Percentiles rank a stretch among this genome's conserved stretches.
Evolutionary conservation across 441 rosid genomes (phyloP).

Genomic region (Geranium incanum): DNA sequence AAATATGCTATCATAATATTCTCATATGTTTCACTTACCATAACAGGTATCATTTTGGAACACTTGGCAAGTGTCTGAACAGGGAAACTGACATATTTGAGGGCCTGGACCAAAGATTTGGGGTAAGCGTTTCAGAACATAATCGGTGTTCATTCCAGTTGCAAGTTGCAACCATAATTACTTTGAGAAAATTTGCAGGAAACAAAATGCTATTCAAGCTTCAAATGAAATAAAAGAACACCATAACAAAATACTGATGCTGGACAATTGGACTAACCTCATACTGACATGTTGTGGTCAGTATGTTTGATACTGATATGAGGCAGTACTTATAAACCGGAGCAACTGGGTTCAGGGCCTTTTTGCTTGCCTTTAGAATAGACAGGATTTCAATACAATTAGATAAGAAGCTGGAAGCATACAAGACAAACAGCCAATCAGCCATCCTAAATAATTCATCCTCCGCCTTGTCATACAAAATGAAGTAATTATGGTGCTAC

Average conservation of each 20-base stretch:
- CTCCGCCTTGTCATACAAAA: not conserved
- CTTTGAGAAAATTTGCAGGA: not conserved
- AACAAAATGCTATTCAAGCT: not conserved
- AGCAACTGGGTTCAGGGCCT: conserved; percentile 82
- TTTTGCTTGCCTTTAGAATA: conserved; percentile 62
- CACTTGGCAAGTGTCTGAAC: conserved; percentile 88
- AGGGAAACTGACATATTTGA: conserved; percentile 86
- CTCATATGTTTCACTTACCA: conserved; percentile 42
- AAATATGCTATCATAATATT: not conserved
- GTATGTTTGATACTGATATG: conserved; percentile 68
- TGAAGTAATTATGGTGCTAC: not conserved
- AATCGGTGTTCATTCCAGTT: not conserved
- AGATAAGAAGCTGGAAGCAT: not conserved
- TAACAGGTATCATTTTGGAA: conserved; percentile 94
- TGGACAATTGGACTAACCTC: conserved; percentile 43
- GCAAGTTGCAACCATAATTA: not conserved
- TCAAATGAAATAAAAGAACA: not conserved
- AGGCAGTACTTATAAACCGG: conserved; percentile 80
- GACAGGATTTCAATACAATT: not conserved
- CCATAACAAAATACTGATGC: not conserved
- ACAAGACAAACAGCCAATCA: not conserved
- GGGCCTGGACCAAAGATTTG: conserved; percentile 43
- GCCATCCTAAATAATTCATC: not conserved
- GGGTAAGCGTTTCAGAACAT: not conserved
- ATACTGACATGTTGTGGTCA: conserved; percentile 93